These are phyloP conservation scores for Amanita inopinata DNA, from an alignment of 768 basidiomycete genomes.

Conservation along the genomic window DNA sequence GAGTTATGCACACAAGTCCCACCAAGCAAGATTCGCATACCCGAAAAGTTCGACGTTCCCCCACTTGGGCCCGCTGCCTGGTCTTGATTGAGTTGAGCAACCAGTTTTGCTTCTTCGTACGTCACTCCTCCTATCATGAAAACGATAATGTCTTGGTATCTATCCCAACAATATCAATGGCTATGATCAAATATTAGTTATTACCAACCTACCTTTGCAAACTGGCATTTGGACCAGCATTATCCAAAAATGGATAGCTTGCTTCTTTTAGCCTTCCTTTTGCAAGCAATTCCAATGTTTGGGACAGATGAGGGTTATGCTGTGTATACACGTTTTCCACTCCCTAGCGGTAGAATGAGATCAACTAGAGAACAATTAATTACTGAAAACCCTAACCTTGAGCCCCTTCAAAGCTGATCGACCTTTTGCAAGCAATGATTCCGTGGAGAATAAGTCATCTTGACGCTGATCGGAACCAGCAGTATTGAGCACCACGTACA, in stretches of 20 bases:
- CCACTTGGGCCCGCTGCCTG: slow-evolving; percentile 37
- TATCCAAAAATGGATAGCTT: slow-evolving; percentile 82
- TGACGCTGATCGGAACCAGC: slow-evolving; percentile 95
- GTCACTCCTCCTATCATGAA: slow-evolving; percentile 97
- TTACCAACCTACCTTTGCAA: slow-evolving; percentile 49
- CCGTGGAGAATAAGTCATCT: slow-evolving; percentile 94
- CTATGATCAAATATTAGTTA: background rate
- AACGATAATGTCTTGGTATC: slow-evolving; percentile 92
- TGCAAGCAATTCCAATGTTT: slow-evolving; percentile 84
- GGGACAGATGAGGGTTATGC: slow-evolving; percentile 85
- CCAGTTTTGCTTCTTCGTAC: slow-evolving; percentile 85
- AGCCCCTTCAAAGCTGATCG: slow-evolving; percentile 92
- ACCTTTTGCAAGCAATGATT: slow-evolving; percentile 89
- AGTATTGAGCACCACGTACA: slow-evolving; percentile 86
- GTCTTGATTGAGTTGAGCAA: slow-evolving; percentile 84
- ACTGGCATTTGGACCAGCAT: slow-evolving; percentile 51
- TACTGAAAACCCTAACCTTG: slow-evolving; percentile 42
- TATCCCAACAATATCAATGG: slow-evolving; percentile 20
- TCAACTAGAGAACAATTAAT: background rate
- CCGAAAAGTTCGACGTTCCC: slow-evolving; percentile 40
- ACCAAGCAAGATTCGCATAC: slow-evolving; percentile 76
- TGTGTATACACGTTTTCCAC: slow-evolving; percentile 99
- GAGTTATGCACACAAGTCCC: slow-evolving; percentile 97
- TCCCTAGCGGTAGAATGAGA: slow-evolving; percentile 43
- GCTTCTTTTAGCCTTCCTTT: slow-evolving; percentile 80